phyloP scores from a whole-genome alignment of 1,139 yeast genomes.

The Chernovozyma aurita region DNA sequence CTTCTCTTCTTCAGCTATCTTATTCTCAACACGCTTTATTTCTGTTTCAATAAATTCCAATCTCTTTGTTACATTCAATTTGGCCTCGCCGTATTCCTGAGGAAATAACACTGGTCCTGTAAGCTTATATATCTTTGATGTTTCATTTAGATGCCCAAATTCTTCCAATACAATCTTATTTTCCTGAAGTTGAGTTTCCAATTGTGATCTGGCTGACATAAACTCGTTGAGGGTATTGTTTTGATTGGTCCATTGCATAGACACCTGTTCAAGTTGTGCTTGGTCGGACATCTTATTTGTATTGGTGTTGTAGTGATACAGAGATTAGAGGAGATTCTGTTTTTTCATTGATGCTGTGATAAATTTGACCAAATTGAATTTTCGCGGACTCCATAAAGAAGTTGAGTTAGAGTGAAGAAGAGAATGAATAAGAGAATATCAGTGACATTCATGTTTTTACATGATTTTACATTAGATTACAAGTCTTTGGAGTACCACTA shows the following conservation, averaged over 20 bases:
- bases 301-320: no score
- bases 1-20: slow-evolving; percentile 49
- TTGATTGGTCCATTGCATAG: slow-evolving; percentile 33
- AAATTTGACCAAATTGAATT: no score
- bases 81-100: slow-evolving; percentile 80
- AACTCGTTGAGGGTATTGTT: slow-evolving; percentile 41
- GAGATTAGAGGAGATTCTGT: neutral
- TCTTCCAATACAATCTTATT: slow-evolving; percentile 88
- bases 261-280: slow-evolving; percentile 37
- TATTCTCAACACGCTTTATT: slow-evolving; percentile 62
- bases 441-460: no score
- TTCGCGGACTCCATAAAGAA: no score
- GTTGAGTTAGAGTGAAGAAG: no score
- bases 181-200: slow-evolving; percentile 83
- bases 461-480: no score
- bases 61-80: slow-evolving; percentile 77
- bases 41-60: slow-evolving; percentile 80
- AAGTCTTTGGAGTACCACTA: no score
- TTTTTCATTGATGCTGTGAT: neutral
- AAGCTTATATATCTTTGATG: slow-evolving; percentile 74
- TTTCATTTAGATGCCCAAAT: slow-evolving; percentile 55
- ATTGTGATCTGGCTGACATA: slow-evolving; percentile 57
- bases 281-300: slow-evolving; percentile 21
- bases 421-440: no score
- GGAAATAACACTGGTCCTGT: slow-evolving; percentile 92